Base-by-base conservation (phyloP, 495 filamentous ascomycete genomes). In the Saxophila tyrrhenica region DNA sequence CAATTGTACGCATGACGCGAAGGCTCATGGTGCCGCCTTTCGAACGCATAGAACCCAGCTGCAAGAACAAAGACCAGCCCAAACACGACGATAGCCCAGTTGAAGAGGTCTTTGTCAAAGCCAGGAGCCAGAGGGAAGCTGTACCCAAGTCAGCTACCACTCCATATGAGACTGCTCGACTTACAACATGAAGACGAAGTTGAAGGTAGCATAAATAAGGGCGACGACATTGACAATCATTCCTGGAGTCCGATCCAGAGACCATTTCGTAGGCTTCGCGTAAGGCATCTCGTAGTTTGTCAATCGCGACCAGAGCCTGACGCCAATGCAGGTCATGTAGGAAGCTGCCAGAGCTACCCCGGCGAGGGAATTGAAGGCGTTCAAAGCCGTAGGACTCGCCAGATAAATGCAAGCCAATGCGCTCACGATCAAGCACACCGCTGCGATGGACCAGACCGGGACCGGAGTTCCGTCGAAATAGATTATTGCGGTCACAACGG, bases 111-210 rank as follows among this genome's bases (percentile, higher is more conserved):
- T 45, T 45, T 45, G 42, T 45, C 42, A 21, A 45, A 45, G 42
- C 42, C 20, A n/a, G 20, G 42, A 45, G 42, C 8, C 9, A 45
- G 42, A 45, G 42, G 42, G 42, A 45, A 45, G 20, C 42, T 45
- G 19, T 21, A 45, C 19, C 9, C 19, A 17, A 45, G 42, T 45
- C 42, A 45, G 42, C 20, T 20, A 17, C 13, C 10, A 45, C 9
- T 45, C 42, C 19, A 21, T 45, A 17, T 17, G 19, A 45, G 11
- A 21, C 13, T 21, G 19, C 7, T 21, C 13, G 42, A 45, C 42
- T 45, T 17, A 45, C 42, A 45, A 45, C 42, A 45, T 45, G 42
- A 45, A 45, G 42, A 45, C 42, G 20, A 45, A 45, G 42, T 45
- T 45, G 19, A 45, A 45, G 42, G 9, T 45, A 17, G 20, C 19